A percentile compares a stretch with the other conserved stretches of the same genome.
phyloP scores from a whole-genome alignment of 2,329 filamentous ascomycete genomes.

The Penicillium sp. region DNA sequence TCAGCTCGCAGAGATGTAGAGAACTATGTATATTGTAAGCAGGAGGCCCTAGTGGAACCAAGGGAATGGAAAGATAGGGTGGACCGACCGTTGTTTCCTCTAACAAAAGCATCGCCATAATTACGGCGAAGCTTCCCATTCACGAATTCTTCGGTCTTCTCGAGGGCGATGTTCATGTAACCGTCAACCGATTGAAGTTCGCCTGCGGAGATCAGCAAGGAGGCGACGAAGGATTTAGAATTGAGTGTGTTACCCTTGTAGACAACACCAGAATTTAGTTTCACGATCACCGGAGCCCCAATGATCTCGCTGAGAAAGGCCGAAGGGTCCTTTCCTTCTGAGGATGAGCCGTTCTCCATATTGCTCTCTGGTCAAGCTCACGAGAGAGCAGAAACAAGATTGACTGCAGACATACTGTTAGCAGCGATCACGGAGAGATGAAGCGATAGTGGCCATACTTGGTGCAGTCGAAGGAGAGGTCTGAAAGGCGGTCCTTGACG shows the following conservation, averaged over 20 bases:
- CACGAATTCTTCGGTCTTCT: conserved; percentile 90
- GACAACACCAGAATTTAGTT: conserved; percentile 96
- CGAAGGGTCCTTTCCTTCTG: conserved; percentile 85
- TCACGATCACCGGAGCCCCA: conserved; percentile 88
- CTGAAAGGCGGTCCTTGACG: too few species aligned
- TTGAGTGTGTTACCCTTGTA: conserved; percentile 74
- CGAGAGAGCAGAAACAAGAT: background rate
- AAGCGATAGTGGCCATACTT: background rate
- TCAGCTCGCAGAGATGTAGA: conserved; percentile 43
- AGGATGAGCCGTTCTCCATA: conserved; percentile 72
- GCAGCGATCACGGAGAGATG: background rate
- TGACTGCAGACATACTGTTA: too few species aligned
- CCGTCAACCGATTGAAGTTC: conserved; percentile 96
- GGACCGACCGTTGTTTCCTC: conserved; percentile 82
- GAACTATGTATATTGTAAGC: conserved; percentile 20
- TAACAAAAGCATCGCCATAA: conserved; percentile 92
- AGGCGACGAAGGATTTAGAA: background rate
- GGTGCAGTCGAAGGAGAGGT: background rate
- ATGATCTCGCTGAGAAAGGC: conserved; percentile 93
- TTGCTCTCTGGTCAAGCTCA: background rate
- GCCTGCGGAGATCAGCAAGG: conserved; percentile 52
- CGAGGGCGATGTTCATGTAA: conserved; percentile 99
- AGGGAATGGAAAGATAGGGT: background rate
- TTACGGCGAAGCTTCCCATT: conserved; percentile 76
- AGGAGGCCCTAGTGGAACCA: too few species aligned